Base-by-base conservation (phyloP, 2,329 filamentous ascomycete genomes). In the Graphilbum ipis-grandicollis region DNA sequence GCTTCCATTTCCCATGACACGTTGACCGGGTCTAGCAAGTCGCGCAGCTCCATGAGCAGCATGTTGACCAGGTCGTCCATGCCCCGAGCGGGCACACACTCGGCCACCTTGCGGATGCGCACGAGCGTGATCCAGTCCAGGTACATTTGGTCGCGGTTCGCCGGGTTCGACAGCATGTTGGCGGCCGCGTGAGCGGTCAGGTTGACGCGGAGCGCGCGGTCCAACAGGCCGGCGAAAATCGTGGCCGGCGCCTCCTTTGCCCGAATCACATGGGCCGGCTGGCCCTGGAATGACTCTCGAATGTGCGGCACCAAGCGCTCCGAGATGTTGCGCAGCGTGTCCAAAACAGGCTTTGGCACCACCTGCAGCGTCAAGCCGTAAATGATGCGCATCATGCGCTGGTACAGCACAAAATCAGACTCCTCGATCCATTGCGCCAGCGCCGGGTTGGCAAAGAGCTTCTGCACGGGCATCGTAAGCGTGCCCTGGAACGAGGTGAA, bases 401-500 rank as follows among this genome's bases (percentile, higher is more conserved):
- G 85, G 53, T 98, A 98, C 60, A 94, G 81, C 25, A 88, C 68
- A 59, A 90, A 92, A 54, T 98, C 90, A 52, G 84, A 93, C 53
- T 93, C 80, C 52, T 90, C 82, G 42, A 98, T 92, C 90, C 90
- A 98, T 2, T 79, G 70, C 3, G 85, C 83, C 38, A 96, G 63
- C 38, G 75, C 76, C 3, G 79, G 75, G 49, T 93, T 75, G 13
- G 76, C 75, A 49, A 98, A 79, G 3, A 98, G 62, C 55, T 92
- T 94, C 55, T 94, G 85, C 3, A 96, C 88, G 6, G 90, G 90
- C 56, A 94, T 92, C 1, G 90, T 98, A 48, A 98, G 70, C 2
- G 86, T 96, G 38, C 90, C 90, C 50, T 93, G 84, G 54, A 98
- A 96, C 1, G 88, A 90, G 6, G 81, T 86, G 53, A 92, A 93